Base-by-base conservation (phyloP, 371 early-diverging fungal species). In the Dichotomocladium elegans region DNA sequence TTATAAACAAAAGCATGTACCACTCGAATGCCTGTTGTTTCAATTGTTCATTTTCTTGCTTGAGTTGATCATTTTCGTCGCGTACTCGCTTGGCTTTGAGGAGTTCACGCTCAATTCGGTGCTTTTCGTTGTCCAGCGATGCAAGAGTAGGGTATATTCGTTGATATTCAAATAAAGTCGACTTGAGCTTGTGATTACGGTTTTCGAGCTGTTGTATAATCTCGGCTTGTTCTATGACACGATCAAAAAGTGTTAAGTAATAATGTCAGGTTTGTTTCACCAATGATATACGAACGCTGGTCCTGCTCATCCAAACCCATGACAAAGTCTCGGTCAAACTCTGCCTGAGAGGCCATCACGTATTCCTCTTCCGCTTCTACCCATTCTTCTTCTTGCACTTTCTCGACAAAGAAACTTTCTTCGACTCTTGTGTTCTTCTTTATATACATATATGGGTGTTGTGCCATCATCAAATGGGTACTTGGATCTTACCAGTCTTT, bases 91-190 rank as follows among this genome's bases (percentile, higher is more conserved):
- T 47, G 29, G 26, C 24, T 11, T 27, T 24, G 14, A 51, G 31
- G 35, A 57, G 24, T 35, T 57, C 28, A 3, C 27, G 26, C 6
- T 50, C 30, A n/a, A 45, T 12, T 35, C 48, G 35, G 35, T 46
- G 25, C 1, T 31, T 24, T 12, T 35, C 41, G 4, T 51, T 21
- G 15, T 37, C 37, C 7, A 37, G 5, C 37, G n/a, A 17, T 37
- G 37, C 37, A n/a, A 37, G 9, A 37, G n/a, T 21, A 37, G 37
- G 37, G 37, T 37, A 37, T 37, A n/a, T 37, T 37, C 9, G 37
- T 15, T 15, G n/a, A 9, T 37, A 37, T 37, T 37, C 17, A 15
- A 17, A n/a, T 5, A 37, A 21, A 17, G 15, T 21, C n/a, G n/a
- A 17, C 7, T n/a, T 17, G 5, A 37, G n/a, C 17, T 37, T 21